Evolutionary conservation across 2,329 filamentous ascomycete species (phyloP).

Genomic region (Diaporthe sp.): DNA sequence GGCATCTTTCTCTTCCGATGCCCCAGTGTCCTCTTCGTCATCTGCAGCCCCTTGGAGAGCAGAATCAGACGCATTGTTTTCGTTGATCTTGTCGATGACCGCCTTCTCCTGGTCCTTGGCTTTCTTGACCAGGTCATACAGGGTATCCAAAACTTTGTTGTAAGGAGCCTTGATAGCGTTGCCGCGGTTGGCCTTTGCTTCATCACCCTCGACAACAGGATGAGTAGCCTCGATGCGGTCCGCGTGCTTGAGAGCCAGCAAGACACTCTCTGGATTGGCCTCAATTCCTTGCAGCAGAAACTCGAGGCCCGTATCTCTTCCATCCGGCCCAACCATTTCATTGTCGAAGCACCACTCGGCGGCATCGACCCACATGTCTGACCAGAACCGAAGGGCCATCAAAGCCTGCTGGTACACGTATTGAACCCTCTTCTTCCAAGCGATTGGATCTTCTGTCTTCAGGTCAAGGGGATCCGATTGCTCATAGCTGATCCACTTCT

Average conservation of each 20-base stretch:
- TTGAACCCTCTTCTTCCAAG: constrained; percentile 82
- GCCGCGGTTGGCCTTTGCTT: constrained; percentile 80
- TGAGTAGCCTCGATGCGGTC: constrained; percentile 87
- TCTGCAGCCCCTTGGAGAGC: constrained; percentile 46
- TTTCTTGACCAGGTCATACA: constrained; percentile 89
- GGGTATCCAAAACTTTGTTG: constrained; percentile 82
- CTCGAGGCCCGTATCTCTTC: constrained; percentile 73
- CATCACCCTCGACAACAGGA: constrained; percentile 81
- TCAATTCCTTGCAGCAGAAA: constrained; percentile 86
- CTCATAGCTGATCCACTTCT: constrained; percentile 95
- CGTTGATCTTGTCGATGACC: constrained; percentile 69
- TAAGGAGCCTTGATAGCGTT: constrained; percentile 85
- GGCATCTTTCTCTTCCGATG: constrained; percentile 53
- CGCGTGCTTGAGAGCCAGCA: constrained; percentile 89
- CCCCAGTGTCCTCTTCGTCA: constrained; percentile 66
- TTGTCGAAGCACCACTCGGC: constrained; percentile 93
- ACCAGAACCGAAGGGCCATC: constrained; percentile 94
- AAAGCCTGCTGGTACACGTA: constrained; percentile 95
- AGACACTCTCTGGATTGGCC: constrained; percentile 93
- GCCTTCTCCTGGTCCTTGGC: constrained; percentile 72
- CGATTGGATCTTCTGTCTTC: constrained; percentile 81
- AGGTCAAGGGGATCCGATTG: constrained; percentile 91
- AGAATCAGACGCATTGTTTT: constrained; percentile 50
- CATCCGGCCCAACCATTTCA: constrained; percentile 70
- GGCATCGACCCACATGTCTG: constrained; percentile 95